Conservation (phyloP, 805 yeast species). For the Helenozyma rhizophorensis region DNA sequence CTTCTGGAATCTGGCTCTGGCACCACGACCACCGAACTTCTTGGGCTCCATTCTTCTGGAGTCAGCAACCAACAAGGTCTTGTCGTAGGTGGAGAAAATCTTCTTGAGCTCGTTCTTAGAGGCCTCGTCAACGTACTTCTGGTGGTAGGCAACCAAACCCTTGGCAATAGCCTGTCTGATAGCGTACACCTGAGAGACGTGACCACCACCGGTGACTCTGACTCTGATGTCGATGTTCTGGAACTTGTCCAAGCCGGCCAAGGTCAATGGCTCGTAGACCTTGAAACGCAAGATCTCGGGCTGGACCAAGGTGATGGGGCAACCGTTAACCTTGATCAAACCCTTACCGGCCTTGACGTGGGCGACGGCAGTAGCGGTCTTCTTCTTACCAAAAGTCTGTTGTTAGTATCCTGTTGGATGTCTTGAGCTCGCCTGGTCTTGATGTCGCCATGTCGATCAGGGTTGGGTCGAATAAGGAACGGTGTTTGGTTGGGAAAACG, state of each 20-base stretch:
- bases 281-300: constrained; percentile 99
- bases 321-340: constrained; percentile 98
- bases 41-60: constrained; percentile 99
- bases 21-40: constrained; percentile 99
- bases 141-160: constrained; percentile 99
- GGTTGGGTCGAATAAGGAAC: too few relatives aligned
- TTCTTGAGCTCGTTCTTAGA: constrained; percentile 99
- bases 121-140: constrained; percentile 98
- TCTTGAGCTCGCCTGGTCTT: too few relatives aligned
- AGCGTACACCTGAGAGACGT: constrained; percentile 99
- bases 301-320: constrained; percentile 98
- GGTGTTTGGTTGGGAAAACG: too few relatives aligned
- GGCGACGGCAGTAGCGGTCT: constrained; percentile 99
- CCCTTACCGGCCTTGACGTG: constrained; percentile 99
- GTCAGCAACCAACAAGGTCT: constrained; percentile 98
- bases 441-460: too few relatives aligned
- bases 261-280: constrained; percentile 98
- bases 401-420: too few relatives aligned
- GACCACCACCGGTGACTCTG: constrained; percentile 99
- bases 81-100: constrained; percentile 96
- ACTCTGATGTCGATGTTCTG: constrained; percentile 98
- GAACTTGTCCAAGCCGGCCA: constrained; percentile 98
- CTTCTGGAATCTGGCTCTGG: constrained; percentile 99
- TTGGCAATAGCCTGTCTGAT: constrained; percentile 99
- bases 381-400: constrained; percentile 99